Evolutionary conservation across 1,284 basidiomycete genomes (phyloP).

Genomic region (Microbotryum scabiosae): DNA sequence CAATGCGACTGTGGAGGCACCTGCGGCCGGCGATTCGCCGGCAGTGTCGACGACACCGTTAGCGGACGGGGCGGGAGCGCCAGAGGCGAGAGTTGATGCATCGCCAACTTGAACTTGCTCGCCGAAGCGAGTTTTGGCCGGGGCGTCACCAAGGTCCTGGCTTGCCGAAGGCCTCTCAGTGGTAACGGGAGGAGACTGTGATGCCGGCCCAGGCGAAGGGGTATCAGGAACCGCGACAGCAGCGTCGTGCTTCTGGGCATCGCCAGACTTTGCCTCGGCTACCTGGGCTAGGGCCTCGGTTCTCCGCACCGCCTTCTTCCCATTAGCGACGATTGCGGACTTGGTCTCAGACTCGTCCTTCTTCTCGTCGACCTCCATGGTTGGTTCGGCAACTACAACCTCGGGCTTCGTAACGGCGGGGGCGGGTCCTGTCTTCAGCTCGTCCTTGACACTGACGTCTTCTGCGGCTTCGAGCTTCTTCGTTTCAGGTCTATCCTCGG

Average conservation of each 20-base stretch:
- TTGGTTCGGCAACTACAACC: too few species aligned
- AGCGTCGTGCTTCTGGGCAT: constrained; percentile 32
- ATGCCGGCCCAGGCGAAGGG: constrained; percentile 38
- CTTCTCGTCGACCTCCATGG: constrained; percentile 16
- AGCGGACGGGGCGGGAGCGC: constrained; percentile 35
- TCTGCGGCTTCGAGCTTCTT: constrained; percentile 43
- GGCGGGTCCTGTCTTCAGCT: constrained; percentile 14
- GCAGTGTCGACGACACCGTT: constrained; percentile 25
- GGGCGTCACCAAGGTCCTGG: constrained; percentile 38
- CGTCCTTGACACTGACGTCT: constrained; percentile 18
- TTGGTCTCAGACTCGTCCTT: constrained; percentile 32
- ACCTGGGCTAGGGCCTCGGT: constrained; percentile 10
- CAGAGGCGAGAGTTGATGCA: constrained; percentile 10
- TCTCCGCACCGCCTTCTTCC: constrained; percentile 2
- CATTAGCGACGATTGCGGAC: constrained; percentile 27
- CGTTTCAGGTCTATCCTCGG: constrained; percentile 12
- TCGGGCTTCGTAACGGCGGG: constrained; percentile 30
- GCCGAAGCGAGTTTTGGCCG: constrained; percentile 19
- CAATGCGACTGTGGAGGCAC: constrained; percentile 12
- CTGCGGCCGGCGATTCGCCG: constrained; percentile 1
- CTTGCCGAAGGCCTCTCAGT: constrained; percentile 3
- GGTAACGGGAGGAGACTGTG: constrained; percentile 24
- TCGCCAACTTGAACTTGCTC: neutral
- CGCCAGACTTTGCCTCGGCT: constrained; percentile 31
- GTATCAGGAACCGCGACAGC: constrained; percentile 40